Evolutionary conservation across 441 rosid species (phyloP).

Genomic region (Erysimum cheiri): DNA sequence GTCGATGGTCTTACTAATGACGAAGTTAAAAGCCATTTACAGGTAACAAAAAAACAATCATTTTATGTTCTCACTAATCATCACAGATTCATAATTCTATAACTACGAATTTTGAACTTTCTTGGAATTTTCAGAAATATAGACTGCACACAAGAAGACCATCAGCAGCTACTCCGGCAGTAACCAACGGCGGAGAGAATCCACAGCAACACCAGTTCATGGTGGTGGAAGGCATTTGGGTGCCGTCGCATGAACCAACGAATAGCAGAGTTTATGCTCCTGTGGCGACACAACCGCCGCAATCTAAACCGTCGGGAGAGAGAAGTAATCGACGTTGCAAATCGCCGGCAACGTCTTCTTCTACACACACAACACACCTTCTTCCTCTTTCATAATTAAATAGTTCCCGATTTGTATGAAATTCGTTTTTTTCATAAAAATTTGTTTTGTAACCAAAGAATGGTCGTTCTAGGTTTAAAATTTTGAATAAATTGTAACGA

Average conservation of each 20-base stretch:
- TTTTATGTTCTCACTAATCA: conserved; percentile 10
- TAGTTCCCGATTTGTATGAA: background rate
- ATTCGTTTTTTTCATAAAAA: background rate
- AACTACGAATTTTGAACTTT: background rate
- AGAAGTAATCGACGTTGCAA: conserved; percentile 32
- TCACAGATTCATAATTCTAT: background rate
- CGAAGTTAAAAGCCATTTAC: conserved; percentile 97
- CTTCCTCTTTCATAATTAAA: conserved; percentile 30
- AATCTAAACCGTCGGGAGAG: conserved; percentile 21
- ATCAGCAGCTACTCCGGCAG: conserved; percentile 56
- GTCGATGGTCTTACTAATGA: conserved; percentile 92
- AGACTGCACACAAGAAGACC: conserved; percentile 92
- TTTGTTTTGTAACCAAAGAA: conserved; percentile 31
- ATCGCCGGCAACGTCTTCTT: conserved; percentile 33
- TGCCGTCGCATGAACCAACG: conserved; percentile 72
- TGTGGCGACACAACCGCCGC: conserved; percentile 23
- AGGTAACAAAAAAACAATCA: conserved; percentile 52
- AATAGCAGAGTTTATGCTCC: conserved; percentile 43
- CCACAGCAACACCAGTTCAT: conserved; percentile 62
- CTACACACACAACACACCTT: conserved; percentile 20
- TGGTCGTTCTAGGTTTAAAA: background rate
- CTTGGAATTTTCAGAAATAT: conserved; percentile 63
- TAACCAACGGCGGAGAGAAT: conserved; percentile 45
- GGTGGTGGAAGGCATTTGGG: conserved; percentile 81
- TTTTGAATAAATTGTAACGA: conserved; percentile 29